Evolutionary conservation across 768 basidiomycete genomes (phyloP).

Genomic region (Leccinum truebloodii): DNA sequence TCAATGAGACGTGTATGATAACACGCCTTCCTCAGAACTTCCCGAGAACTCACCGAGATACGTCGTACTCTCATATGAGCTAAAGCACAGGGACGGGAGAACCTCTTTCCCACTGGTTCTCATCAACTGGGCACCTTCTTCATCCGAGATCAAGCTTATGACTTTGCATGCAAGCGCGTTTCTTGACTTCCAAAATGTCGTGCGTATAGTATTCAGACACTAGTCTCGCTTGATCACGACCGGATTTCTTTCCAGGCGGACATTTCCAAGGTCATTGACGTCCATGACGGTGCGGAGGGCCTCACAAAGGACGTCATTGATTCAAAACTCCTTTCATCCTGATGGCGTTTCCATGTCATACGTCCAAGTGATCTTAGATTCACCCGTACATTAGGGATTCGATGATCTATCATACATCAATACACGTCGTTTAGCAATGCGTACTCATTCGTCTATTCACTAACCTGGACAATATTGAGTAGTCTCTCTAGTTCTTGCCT

Average conservation of each 20-base stretch:
- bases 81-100: slow-evolving; percentile 78
- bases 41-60: slow-evolving; percentile 88
- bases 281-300: slow-evolving; percentile 78
- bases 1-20: too few relatives aligned
- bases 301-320: slow-evolving; percentile 76
- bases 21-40: slow-evolving; percentile 54
- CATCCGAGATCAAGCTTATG: slow-evolving; percentile 71
- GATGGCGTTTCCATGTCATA: background rate
- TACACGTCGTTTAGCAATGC: background rate
- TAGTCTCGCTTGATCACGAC: slow-evolving; percentile 2
- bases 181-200: slow-evolving; percentile 76
- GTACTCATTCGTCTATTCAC: background rate
- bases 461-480: background rate
- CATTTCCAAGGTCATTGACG: slow-evolving; percentile 77
- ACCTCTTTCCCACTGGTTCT: slow-evolving; percentile 84
- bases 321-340: slow-evolving; percentile 45
- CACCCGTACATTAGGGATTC: background rate
- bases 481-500: slow-evolving; percentile 6
- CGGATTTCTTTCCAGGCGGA: slow-evolving; percentile 53
- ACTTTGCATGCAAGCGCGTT: slow-evolving; percentile 86
- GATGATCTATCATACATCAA: background rate
- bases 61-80: slow-evolving; percentile 81
- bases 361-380: background rate
- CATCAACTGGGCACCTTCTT: slow-evolving; percentile 84
- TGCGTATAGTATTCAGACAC: slow-evolving; percentile 36